Evolutionary conservation across 805 yeast genomes (phyloP), one percentile per base, ranked within the genome.

Genomic region (Starmerella cellae): DNA sequence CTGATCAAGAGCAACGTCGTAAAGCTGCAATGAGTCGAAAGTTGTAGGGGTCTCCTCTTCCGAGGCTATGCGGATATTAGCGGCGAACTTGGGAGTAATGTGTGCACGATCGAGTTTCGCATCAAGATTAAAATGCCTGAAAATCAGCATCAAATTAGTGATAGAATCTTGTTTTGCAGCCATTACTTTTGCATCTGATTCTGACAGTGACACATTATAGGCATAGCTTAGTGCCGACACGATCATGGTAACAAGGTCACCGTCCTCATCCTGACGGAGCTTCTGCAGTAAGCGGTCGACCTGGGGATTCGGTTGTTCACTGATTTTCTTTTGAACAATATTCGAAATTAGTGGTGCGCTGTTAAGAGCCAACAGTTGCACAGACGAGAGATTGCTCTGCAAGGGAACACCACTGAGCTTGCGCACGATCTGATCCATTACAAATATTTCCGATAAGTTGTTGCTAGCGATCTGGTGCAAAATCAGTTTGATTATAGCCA

Each of bases 331-430:
- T 4, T 31, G 32, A 2, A 35, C 44, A 4, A 38, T 17, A 4
- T 32, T 35, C 13, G 35, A n/a, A 11, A 47, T 40, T 16, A 24
- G n/a, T 18, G 32, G 32, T 5, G 31, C 39, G 17, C 43, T 34
- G 16, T 28, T 19, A 10, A 48, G 34, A 2, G 37, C 46, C 19
- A 38, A n/a, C 13, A 48, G n/a, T 18, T 48, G 52, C 26, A 34
- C 35, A 1, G 43, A 24, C 3, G 50, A 46, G 17, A 48, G 18
- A 32, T 44, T 48, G 6, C 43, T 5, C 22, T 18, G 36, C 6
- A 14, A 10, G 3, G 52, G 52, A 9, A 41, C 16, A 1, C 52
- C 52, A 10, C 43, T 23, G n/a, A 48, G 46, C 22, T 44, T 14
- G 23, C 42, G n/a, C 5, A 44, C 16, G 14, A 48, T 33, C 30